A percentile compares a stretch with the other conserved stretches of the same genome.
Conservation (phyloP, 306 rosid species). For the Leucaena leucocephala region DNA sequence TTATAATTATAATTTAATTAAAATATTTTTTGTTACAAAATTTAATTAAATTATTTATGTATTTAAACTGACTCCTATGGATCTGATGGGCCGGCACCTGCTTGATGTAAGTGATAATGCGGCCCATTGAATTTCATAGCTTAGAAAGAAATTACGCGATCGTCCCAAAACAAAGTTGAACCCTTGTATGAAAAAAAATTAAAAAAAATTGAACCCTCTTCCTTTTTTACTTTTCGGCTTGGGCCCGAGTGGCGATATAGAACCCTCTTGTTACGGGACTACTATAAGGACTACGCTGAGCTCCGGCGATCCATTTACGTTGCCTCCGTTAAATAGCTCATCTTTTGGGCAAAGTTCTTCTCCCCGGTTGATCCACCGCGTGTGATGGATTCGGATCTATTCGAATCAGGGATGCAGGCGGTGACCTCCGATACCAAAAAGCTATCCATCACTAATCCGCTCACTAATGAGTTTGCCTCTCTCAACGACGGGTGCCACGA, state of each 20-base stretch:
- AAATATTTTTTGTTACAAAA: too few species aligned
- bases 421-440: slow-evolving; percentile 32
- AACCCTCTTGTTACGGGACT: background rate
- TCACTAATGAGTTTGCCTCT: slow-evolving; percentile 45
- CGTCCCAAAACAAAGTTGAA: too few species aligned
- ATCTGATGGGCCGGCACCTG: too few species aligned
- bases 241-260: background rate
- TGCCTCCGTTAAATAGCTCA: background rate
- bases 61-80: too few species aligned
- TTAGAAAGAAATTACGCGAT: too few species aligned
- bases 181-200: too few species aligned
- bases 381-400: slow-evolving; percentile 43
- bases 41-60: too few species aligned
- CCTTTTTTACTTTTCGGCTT: too few species aligned
- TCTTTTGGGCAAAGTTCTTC: background rate
- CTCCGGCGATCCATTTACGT: background rate
- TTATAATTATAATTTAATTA: too few species aligned
- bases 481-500: slow-evolving; percentile 67
- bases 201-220: too few species aligned
- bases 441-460: slow-evolving; percentile 48
- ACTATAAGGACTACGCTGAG: background rate
- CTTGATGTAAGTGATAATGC: too few species aligned
- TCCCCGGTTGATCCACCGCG: slow-evolving; percentile 1
- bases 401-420: slow-evolving; percentile 39
- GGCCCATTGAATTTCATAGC: too few species aligned